Evolutionary conservation across 805 yeast species (phyloP).

Genomic region (Hanseniaspora meyeri): DNA sequence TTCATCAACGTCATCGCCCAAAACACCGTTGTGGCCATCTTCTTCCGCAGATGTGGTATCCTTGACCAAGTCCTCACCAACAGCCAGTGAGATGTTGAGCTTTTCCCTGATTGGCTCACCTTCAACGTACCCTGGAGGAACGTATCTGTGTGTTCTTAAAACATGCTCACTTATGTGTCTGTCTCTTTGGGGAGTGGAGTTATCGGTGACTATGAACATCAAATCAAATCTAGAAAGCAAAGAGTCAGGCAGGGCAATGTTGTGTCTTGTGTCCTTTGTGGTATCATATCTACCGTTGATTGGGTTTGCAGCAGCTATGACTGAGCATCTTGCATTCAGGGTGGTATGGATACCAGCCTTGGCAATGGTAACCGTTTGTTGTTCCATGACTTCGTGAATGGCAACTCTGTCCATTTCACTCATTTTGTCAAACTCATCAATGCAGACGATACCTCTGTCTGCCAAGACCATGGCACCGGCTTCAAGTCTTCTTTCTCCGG

Average conservation of each 20-base stretch:
- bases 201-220: slow-evolving; percentile 90
- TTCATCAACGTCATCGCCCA: slow-evolving; percentile 37
- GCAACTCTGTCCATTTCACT: slow-evolving; percentile 93
- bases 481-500: slow-evolving; percentile 90
- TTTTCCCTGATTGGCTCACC: slow-evolving; percentile 89
- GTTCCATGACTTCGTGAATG: slow-evolving; percentile 99
- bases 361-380: slow-evolving; percentile 95
- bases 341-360: slow-evolving; percentile 99
- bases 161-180: slow-evolving; percentile 88
- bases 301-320: slow-evolving; percentile 97
- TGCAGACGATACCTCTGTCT: slow-evolving; percentile 93
- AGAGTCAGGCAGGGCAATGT: slow-evolving; percentile 94
- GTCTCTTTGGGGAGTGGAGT: slow-evolving; percentile 72
- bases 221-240: slow-evolving; percentile 92
- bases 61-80: slow-evolving; percentile 46
- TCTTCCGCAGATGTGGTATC: slow-evolving; percentile 15
- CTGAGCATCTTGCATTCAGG: slow-evolving; percentile 89
- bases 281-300: slow-evolving; percentile 90
- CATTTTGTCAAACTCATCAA: slow-evolving; percentile 98
- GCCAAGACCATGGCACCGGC: slow-evolving; percentile 99
- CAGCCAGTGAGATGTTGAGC: slow-evolving; percentile 57
- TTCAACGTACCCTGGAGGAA: slow-evolving; percentile 77
- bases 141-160: slow-evolving; percentile 77
- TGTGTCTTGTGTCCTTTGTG: slow-evolving; percentile 68
- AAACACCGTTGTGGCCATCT: slow-evolving; percentile 25